Percentiles rank a stretch among this genome's conserved stretches.
Evolutionary conservation across 2,329 filamentous ascomycete species (phyloP).

Genomic region (Akanthomyces lecanii): DNA sequence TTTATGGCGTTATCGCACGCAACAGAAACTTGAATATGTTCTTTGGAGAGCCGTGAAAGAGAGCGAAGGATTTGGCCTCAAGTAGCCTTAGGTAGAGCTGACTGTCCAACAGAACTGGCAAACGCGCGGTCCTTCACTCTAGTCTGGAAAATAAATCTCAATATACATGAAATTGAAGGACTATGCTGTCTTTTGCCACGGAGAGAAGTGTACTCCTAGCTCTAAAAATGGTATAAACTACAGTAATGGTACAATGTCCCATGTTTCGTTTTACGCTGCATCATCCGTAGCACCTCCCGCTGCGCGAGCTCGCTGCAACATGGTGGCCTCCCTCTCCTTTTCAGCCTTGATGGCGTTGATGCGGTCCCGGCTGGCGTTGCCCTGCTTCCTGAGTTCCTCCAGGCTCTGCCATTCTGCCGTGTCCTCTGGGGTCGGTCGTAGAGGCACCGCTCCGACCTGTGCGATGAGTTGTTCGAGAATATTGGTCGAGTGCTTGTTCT

Average conservation of each 20-base stretch:
- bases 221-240: constrained; percentile 14
- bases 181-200: not conserved
- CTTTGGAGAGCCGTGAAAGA: constrained; percentile 85
- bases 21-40: constrained; percentile 62
- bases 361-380: constrained; percentile 50
- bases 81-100: constrained; percentile 41
- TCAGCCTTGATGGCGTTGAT: constrained; percentile 50
- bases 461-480: constrained; percentile 61
- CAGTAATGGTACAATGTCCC: constrained; percentile 17
- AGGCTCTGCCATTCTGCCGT: constrained; percentile 53
- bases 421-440: constrained; percentile 59
- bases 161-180: not conserved
- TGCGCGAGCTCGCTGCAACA: constrained; percentile 39
- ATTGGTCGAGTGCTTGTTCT: constrained; percentile 52
- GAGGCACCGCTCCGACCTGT: constrained; percentile 55
- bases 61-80: constrained; percentile 89
- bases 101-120: not conserved
- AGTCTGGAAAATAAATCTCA: not conserved
- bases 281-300: constrained; percentile 35
- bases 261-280: constrained; percentile 23
- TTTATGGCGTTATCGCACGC: constrained; percentile 66
- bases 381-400: constrained; percentile 48
- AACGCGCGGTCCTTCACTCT: not conserved
- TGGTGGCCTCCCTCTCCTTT: constrained; percentile 57
- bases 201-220: constrained; percentile 6